phyloP scores from a whole-genome alignment of 352 stramenopile genomes.

The Pythium volutum region DNA sequence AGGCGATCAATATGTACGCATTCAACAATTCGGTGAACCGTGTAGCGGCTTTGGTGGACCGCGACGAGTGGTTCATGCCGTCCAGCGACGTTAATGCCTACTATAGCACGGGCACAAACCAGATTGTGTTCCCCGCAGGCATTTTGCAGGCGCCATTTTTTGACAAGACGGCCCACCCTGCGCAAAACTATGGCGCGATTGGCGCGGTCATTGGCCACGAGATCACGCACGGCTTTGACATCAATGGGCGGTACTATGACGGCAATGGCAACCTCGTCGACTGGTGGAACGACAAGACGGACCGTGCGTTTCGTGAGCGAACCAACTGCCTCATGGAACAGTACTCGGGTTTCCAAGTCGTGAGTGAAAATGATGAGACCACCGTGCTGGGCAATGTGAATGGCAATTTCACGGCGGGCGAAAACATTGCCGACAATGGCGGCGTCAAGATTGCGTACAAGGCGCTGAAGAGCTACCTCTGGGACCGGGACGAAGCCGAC shows the following conservation, averaged over 20 bases:
- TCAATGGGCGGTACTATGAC: conserved; percentile 88
- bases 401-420: conserved; percentile 70
- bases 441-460: conserved; percentile 69
- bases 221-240: conserved; percentile 96
- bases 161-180: conserved; percentile 65
- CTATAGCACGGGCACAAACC: conserved; percentile 67
- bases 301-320: conserved; percentile 60
- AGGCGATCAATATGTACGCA: conserved; percentile 36
- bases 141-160: conserved; percentile 96
- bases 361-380: conserved; percentile 35
- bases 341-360: conserved; percentile 47
- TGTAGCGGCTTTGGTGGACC: conserved; percentile 49
- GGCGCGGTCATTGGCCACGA: conserved; percentile 94
- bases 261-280: conserved; percentile 88
- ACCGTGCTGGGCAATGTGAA: conserved; percentile 66
- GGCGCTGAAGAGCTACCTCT: conserved; percentile 48
- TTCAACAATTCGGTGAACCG: conserved; percentile 41
- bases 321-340: conserved; percentile 65
- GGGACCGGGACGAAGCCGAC: conserved; percentile 27
- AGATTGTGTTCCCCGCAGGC: conserved; percentile 95
- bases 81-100: conserved; percentile 93
- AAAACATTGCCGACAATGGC: conserved; percentile 86
- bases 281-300: conserved; percentile 92
- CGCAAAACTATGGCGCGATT: conserved; percentile 93
- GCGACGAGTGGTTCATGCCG: conserved; percentile 88